Evolutionary conservation across 1,139 yeast species (phyloP), one percentile per base, ranked within the genome.

Genomic region (Casaregolazyma lundiana): DNA sequence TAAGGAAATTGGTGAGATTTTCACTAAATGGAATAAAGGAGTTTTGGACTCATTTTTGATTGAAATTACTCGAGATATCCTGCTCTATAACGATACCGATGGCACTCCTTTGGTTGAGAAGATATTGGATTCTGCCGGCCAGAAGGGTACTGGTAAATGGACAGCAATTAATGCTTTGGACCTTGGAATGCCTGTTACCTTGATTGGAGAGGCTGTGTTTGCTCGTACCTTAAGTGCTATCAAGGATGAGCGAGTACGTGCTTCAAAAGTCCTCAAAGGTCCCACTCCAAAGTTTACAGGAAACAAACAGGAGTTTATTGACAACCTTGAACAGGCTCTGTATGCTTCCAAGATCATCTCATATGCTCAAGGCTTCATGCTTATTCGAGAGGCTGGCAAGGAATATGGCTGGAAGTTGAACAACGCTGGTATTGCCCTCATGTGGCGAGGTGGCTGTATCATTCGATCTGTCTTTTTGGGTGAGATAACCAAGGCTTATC

Each of bases 361-460:
- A 44, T 92, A 92, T 71, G 95, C 97, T 59, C 98, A 92, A 78
- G 98, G 98, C 70, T 92, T 92, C 84, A 92, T 92, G 97, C 82
- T 92, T 70, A 89, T 92, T 75, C 87, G 94, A 71, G 96, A 92
- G 73, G 98, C 98, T 61, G 97, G 96, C 60, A 84, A 79, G 74
- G 96, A 88, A 71, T 92, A 88, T 79, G 83, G 83, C 65, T 92
- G 98, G 98, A 82, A 87, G 71, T 79, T 92, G 71, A 92, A 92
- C 85, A 86, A 87, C 81, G 96, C 97, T 59, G 92, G 95, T 55
- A 92, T 92, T 64, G 98, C 97, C 60, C 81, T 92, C 67, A 92
- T 92, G 98, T 92, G 98, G 98, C 85, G 98, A 81, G 98, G 98
- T 77, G 98, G 98, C 61, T 92, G 98, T 80, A 92, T 92, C 72